Evolutionary conservation across 768 basidiomycete species (phyloP), one percentile per base, ranked within the genome.

Genomic region (Termitomyces sp.): DNA sequence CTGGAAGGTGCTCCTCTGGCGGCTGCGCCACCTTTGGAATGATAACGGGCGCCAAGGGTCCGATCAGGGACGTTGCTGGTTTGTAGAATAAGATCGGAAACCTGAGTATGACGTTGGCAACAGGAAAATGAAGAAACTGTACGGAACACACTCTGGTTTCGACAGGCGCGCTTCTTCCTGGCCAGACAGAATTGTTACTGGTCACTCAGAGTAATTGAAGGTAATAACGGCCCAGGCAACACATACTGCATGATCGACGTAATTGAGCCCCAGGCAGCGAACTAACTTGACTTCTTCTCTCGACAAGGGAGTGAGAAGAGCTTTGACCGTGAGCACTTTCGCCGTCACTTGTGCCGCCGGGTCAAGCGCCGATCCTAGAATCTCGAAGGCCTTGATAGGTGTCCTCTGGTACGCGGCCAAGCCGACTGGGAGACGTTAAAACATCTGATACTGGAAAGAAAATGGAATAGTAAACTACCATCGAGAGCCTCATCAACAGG

Each of bases 71-170:
- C 0, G 80, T 77, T 3, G 80, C 68, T 31, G 91, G 90, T 68
- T 93, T 93, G 70, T 88, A 89, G 73, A 93, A 93, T 5, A 92
- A 71, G 41, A 89, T 73, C 0, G 90, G 90, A 53, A 81, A 83
- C 5, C 86, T 89, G 56, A 12, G 18, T 23, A 9, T 40, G 16
- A 51, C 23, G 16, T 39, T 47, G 18, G 47, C 48, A 46, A 6
- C 5, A 36, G 11, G 29, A 36, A 16, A 31, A 15, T 27, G 25
- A 20, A 51, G 15, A 16, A 38, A 2, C n/a, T n/a, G 3, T 12
- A 53, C 16, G 16, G 3, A 23, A 70, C 80, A 54, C 68, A 89
- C 88, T 76, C 70, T 16, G 89, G 89, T 62, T 77, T 76, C 13
- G 81, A 67, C 62, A 90, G 68, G 29, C 83, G 84, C 0, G 84